phyloP scores from a whole-genome alignment of 208 protist species.

The Leishmania tarentolae region DNA sequence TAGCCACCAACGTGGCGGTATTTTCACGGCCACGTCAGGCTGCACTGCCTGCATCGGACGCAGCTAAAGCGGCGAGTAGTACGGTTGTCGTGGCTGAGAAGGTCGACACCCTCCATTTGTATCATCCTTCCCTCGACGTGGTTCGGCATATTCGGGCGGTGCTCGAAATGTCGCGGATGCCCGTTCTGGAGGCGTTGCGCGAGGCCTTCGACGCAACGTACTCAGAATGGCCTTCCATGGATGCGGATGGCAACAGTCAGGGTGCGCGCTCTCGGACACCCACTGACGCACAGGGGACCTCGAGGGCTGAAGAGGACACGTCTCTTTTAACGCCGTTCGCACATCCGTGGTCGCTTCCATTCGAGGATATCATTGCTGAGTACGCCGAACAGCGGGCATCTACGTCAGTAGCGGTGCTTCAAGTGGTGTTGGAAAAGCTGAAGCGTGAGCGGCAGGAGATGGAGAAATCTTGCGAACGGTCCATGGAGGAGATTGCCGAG shows the following conservation, averaged over 20 bases:
- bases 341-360: conserved; percentile 31
- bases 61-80: conserved; percentile 5
- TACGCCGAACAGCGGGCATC: conserved; percentile 33
- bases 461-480: conserved; percentile 35
- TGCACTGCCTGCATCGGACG: background rate
- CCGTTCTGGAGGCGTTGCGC: conserved; percentile 25
- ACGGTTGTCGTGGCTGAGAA: conserved; percentile 42
- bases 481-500: conserved; percentile 33
- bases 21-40: background rate
- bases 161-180: conserved; percentile 19
- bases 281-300: background rate
- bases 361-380: conserved; percentile 34
- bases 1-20: conserved; percentile 13
- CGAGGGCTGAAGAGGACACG: background rate
- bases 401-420: conserved; percentile 33
- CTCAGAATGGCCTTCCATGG: background rate
- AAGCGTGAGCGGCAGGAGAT: conserved; percentile 55
- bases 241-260: background rate
- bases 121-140: conserved; percentile 52
- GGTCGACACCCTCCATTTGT: conserved; percentile 56
- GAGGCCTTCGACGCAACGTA: conserved; percentile 6
- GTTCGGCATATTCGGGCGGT: conserved; percentile 33
- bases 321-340: conserved; percentile 11
- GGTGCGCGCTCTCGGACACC: background rate
- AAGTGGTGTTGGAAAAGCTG: conserved; percentile 36